These are phyloP conservation scores for Chlamydomonas sp. DNA, from an alignment of 139 green algal species.

Conservation along the genomic window DNA sequence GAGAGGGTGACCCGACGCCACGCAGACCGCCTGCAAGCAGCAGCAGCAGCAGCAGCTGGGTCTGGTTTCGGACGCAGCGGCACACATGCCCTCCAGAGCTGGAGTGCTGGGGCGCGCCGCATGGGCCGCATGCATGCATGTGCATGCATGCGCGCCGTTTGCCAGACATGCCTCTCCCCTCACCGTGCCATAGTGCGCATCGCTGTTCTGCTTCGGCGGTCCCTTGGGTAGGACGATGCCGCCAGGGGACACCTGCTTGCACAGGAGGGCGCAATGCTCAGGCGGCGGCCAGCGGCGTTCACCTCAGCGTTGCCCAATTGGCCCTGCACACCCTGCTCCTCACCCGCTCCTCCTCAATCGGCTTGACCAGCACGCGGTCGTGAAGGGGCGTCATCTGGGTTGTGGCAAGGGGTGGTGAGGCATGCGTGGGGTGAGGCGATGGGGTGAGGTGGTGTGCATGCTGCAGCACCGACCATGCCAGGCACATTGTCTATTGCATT, in stretches of 20 bases:
- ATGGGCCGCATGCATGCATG: too few relatives aligned
- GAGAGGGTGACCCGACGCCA: too few relatives aligned
- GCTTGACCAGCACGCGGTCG: constrained; percentile 45
- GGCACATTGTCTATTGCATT: not conserved
- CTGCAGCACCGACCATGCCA: not conserved
- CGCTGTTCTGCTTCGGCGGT: constrained; percentile 45
- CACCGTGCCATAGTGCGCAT: constrained; percentile 53
- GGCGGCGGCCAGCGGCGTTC: too few relatives aligned
- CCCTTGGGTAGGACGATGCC: constrained; percentile 51
- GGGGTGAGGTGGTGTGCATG: not conserved
- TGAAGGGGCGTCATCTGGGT: constrained; percentile 44
- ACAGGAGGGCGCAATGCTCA: too few relatives aligned
- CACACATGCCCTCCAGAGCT: too few relatives aligned
- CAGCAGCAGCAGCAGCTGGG: too few relatives aligned
- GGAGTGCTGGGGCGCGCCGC: too few relatives aligned
- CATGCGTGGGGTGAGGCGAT: not conserved
- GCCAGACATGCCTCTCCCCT: too few relatives aligned
- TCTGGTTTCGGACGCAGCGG: too few relatives aligned
- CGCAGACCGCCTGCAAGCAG: too few relatives aligned
- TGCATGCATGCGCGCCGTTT: too few relatives aligned
- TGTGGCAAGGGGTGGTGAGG: not conserved
- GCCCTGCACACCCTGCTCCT: constrained; percentile 1
- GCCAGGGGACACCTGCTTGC: constrained; percentile 20
- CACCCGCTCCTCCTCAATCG: constrained; percentile 46
- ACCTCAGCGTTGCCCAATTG: too few relatives aligned